Evolutionary conservation across 2,329 filamentous ascomycete species (phyloP).

Genomic region (Byssoonygena ceratinophila): DNA sequence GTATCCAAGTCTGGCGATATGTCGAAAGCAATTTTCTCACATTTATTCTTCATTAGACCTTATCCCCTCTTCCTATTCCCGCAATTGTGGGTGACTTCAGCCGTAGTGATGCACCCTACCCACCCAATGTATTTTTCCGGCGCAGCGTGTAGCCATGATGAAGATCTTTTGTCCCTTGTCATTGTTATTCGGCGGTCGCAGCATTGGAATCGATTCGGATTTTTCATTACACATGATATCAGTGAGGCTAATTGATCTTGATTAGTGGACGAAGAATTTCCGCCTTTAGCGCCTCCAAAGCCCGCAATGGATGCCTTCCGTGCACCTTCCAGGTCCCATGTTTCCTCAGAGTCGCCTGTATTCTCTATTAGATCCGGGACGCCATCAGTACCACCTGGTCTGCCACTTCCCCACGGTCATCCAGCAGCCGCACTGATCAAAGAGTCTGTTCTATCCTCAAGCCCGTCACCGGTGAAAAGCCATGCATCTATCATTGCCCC

Average conservation of each 20-base stretch:
- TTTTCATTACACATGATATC: not conserved
- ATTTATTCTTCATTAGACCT: slow-evolving; percentile 33
- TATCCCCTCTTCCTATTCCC: slow-evolving; percentile 18
- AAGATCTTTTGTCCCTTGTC: slow-evolving; percentile 16
- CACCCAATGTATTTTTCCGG: slow-evolving; percentile 10
- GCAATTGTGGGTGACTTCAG: slow-evolving; percentile 20
- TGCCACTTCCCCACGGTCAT: slow-evolving; percentile 35
- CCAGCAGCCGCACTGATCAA: slow-evolving; percentile 28
- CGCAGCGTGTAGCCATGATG: slow-evolving; percentile 18
- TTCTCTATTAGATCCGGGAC: slow-evolving; percentile 27
- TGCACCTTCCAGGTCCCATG: slow-evolving; percentile 28
- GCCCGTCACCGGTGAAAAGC: slow-evolving; percentile 10
- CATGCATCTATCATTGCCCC: slow-evolving; percentile 7
- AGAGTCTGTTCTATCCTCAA: slow-evolving; percentile 21
- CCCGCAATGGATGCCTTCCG: slow-evolving; percentile 28
- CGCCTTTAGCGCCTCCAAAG: slow-evolving; percentile 32
- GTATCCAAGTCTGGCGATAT: slow-evolving; percentile 33
- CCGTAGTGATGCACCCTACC: slow-evolving; percentile 16
- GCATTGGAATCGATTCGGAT: slow-evolving; percentile 6
- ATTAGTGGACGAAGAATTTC: slow-evolving; percentile 38
- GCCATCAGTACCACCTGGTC: slow-evolving; percentile 33
- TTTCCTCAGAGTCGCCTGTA: slow-evolving; percentile 23
- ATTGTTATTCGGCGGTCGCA: slow-evolving; percentile 16
- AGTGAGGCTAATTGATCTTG: slow-evolving; percentile 22
- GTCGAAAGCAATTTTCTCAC: slow-evolving; percentile 39